Percentiles rank a stretch among this genome's conserved stretches.
Conservation (phyloP, 208 protist genomes). For the Vickermania spadyakhi region DNA sequence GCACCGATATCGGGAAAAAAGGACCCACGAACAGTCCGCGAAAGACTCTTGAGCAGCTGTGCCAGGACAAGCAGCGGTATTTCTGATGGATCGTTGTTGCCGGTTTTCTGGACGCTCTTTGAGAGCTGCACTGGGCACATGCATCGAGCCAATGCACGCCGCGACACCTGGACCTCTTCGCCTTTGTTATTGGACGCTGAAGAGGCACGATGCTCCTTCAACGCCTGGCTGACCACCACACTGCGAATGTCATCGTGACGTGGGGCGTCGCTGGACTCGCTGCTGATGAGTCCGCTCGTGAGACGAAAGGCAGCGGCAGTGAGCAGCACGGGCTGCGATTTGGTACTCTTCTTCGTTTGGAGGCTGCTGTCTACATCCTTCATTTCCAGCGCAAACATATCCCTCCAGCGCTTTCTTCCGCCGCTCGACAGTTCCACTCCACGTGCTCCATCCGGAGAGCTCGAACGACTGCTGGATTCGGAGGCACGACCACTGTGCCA, state of each 20-base stretch:
- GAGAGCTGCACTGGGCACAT: no score
- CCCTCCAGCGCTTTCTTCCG: not conserved
- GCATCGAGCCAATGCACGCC: not conserved
- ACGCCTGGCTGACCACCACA: not conserved
- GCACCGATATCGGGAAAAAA: conserved; percentile 15
- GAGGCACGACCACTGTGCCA: not conserved
- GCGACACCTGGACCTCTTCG: not conserved
- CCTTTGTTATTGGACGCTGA: not conserved
- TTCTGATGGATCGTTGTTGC: no score
- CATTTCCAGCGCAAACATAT: not conserved
- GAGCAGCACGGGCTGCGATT: not conserved
- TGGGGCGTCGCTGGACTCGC: not conserved
- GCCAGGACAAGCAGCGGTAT: no score
- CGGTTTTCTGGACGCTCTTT: no score
- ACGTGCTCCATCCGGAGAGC: no score
- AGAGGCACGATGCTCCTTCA: not conserved
- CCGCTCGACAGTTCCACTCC: no score
- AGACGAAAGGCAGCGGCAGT: not conserved
- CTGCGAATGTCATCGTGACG: not conserved
- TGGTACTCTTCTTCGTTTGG: not conserved
- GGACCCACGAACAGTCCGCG: no score
- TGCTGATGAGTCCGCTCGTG: not conserved
- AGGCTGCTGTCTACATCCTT: not conserved
- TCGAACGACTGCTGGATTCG: no score
- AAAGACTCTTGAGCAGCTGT: no score